Base-by-base conservation (phyloP, 441 rosid genomes). In the Gossypium trilobum region DNA sequence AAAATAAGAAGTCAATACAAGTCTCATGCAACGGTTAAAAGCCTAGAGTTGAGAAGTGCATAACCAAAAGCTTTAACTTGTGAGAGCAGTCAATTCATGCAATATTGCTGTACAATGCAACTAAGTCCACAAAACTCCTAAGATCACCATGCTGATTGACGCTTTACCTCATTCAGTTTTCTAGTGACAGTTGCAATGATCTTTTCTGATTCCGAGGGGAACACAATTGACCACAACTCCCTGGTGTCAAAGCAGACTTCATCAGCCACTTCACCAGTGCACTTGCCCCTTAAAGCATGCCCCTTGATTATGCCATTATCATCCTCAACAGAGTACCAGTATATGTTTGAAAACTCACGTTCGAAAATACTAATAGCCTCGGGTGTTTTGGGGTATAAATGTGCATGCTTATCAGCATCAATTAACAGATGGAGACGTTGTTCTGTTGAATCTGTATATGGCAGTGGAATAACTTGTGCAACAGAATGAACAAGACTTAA, bases 201-300 rank as follows among this genome's bases (percentile, higher is more conserved):
- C 85, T 89, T 90, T 85, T 95, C 99, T 16, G 97, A 86, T 20
- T 95, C 97, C 6, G 72, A 79, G 33, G 99, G 98, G 80, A 95
- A 89, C 29, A 93, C 91, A 78, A 95, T 74, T 22, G 97, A 93
- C 99, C 99, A 95, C 70, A 90, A 82, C 58, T 86, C 85, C 81
- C 87, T 83, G 61, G 91, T 81, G 63, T 85, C 91, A 78, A 90
- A 93, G 82, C 97, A 87, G 87, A 84, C 91, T 62, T 88, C 88
- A 82, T 87, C 92, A 25, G 85, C 80, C 56, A 55, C 84, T 78
- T 87, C 84, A 72, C 81, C 83, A 75, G 77, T 51, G 74, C 91
- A 87, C 58, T 80, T 86, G 73, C 86, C 76, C 85, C 89, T 88
- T 79, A 91, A 78, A 39, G 73, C 93, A 76, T 87, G 87, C 63